These are phyloP conservation scores for Boletus insuetus DNA, from an alignment of 768 basidiomycete genomes.

Conservation along the genomic window DNA sequence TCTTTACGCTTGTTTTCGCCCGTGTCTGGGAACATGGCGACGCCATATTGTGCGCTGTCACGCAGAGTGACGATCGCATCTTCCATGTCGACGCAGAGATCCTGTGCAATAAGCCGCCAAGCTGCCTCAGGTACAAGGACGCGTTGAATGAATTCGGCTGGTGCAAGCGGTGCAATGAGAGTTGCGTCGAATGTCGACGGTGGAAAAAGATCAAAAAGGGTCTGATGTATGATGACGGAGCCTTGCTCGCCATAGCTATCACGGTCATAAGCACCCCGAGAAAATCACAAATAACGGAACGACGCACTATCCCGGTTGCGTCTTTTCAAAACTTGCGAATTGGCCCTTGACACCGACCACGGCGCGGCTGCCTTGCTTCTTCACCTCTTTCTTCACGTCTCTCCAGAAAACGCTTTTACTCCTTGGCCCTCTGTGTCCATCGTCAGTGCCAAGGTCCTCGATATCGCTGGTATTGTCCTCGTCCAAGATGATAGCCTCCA, in stretches of 20 bases:
- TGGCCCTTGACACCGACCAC: slow-evolving; percentile 70
- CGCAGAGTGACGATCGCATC: slow-evolving; percentile 59
- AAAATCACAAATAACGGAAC: not conserved
- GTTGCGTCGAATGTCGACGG: slow-evolving; percentile 51
- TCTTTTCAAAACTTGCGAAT: slow-evolving; percentile 75
- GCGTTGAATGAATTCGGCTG: slow-evolving; percentile 74
- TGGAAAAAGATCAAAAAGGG: slow-evolving; percentile 74
- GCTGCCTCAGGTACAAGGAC: slow-evolving; percentile 91
- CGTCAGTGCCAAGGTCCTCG: slow-evolving; percentile 11
- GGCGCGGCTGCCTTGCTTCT: slow-evolving; percentile 61
- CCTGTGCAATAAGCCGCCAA: slow-evolving; percentile 76
- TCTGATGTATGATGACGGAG: slow-evolving; percentile 75
- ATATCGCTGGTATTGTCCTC: slow-evolving; percentile 24
- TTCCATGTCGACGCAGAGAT: slow-evolving; percentile 48
- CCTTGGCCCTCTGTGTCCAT: slow-evolving; percentile 25
- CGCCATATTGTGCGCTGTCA: slow-evolving; percentile 80
- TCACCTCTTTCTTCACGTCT: slow-evolving; percentile 61
- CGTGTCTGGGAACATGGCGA: slow-evolving; percentile 73
- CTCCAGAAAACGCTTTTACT: slow-evolving; percentile 63
- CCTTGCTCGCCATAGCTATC: slow-evolving; percentile 84
- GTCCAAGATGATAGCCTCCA: slow-evolving; percentile 56
- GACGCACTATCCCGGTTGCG: slow-evolving; percentile 88
- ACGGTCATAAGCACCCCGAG: not conserved
- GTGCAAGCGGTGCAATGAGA: slow-evolving; percentile 61
- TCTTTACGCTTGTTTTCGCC: slow-evolving; percentile 28